phyloP scores from a whole-genome alignment of 2,329 filamentous ascomycete genomes.

The Diaporthe sp. region DNA sequence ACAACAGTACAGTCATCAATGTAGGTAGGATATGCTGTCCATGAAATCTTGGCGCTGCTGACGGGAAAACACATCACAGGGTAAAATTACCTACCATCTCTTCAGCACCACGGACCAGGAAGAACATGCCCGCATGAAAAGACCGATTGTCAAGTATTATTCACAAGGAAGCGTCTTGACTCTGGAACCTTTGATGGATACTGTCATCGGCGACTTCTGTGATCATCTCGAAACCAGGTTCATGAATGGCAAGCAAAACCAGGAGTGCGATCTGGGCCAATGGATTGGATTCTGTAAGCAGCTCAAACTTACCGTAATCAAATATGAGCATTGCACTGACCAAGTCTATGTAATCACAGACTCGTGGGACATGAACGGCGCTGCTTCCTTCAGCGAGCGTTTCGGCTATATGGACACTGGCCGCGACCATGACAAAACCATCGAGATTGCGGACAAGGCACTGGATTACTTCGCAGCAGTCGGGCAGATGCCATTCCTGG shows the following conservation, averaged over 20 bases:
- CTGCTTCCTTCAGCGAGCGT: not conserved
- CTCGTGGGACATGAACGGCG: slow-evolving; percentile 4
- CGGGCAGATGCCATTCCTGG: slow-evolving; percentile 48
- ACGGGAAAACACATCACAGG: not conserved
- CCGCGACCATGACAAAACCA: slow-evolving; percentile 54
- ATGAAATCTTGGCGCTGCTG: not conserved
- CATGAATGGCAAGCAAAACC: not conserved
- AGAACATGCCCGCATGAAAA: not conserved
- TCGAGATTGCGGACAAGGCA: slow-evolving; percentile 46
- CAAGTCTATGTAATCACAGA: not conserved
- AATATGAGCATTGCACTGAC: not conserved
- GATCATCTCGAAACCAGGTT: not conserved
- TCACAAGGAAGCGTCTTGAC: not conserved
- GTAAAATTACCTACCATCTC: not conserved
- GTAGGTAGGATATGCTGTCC: not conserved
- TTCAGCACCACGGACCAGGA: slow-evolving; percentile 7
- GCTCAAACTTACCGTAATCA: fast-evolving
- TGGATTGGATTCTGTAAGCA: slow-evolving; percentile 3
- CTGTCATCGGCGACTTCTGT: not conserved
- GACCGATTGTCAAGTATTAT: not conserved
- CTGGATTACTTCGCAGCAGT: slow-evolving; percentile 49
- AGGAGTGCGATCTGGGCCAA: slow-evolving; percentile 22
- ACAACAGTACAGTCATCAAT: not conserved
- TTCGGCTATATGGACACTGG: slow-evolving; percentile 58
- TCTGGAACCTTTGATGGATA: not conserved